phyloP scores from a whole-genome alignment of 345 rosid genomes.

The Triadica sebifera region DNA sequence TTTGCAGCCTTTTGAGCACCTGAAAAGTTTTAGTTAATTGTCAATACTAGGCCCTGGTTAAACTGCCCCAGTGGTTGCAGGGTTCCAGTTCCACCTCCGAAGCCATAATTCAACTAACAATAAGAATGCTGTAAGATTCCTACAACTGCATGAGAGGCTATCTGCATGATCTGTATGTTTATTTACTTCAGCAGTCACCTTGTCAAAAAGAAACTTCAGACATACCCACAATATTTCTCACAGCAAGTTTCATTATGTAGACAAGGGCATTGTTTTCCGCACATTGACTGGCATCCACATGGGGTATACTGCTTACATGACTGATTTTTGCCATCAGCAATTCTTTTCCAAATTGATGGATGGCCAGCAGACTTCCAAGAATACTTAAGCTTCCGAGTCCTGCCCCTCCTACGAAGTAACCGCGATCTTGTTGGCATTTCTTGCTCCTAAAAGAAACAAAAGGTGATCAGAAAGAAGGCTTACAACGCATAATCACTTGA shows the following conservation, averaged over 20 bases:
- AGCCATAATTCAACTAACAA: background rate
- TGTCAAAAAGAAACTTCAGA: conserved; percentile 15
- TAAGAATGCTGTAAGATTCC: background rate
- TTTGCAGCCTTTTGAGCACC: conserved; percentile 97
- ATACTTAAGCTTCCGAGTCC: conserved; percentile 80
- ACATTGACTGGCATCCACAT: conserved; percentile 77
- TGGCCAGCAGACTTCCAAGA: conserved; percentile 81
- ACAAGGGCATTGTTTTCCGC: conserved; percentile 86
- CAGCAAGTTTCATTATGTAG: conserved; percentile 72
- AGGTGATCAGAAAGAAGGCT: conserved; percentile 15
- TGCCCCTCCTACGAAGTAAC: conserved; percentile 64
- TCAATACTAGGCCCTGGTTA: background rate
- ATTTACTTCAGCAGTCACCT: conserved; percentile 11
- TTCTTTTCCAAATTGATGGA: conserved; percentile 70
- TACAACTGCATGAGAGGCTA: background rate
- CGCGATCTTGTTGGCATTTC: conserved; percentile 56
- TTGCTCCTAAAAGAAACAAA: conserved; percentile 54
- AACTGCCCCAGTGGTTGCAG: background rate
- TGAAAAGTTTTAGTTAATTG: conserved; percentile 30
- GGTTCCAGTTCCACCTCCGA: background rate
- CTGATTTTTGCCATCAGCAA: conserved; percentile 56
- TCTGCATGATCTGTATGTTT: background rate
- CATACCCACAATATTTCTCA: conserved; percentile 96
- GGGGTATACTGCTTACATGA: conserved; percentile 77
- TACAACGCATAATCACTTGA: conserved; percentile 8